Evolutionary conservation across 768 basidiomycete genomes (phyloP), one percentile per base, ranked within the genome.

Genomic region (Gelatoporia subvermispora): DNA sequence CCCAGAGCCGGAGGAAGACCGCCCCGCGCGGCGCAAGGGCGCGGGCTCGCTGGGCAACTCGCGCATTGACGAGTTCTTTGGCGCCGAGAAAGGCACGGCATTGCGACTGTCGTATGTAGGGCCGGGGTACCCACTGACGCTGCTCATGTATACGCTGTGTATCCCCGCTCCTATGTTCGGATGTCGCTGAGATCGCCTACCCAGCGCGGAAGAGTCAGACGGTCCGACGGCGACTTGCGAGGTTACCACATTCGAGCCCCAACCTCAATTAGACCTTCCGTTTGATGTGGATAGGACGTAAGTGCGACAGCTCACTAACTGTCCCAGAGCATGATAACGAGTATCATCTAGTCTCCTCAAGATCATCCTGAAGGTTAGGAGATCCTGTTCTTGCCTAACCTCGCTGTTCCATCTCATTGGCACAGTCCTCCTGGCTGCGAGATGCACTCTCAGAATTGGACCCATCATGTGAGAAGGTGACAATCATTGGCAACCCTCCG

Each of bases 391-490:
- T 36, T 31, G 22, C 7, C 34, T 8, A 11, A 9, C 25, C 20
- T 13, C n/a, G 39, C 13, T 8, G 3, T 40, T 3, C 13, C 20
- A 17, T 8, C 17, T 18, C 10, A 11, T 22, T 20, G 0, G 20
- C 22, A 22, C 56, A 77, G 80, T 95, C 94, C 2, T 93, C 88
- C 4, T 94, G 93, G 90, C 84, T 98, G 28, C 83, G 89, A 37
- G 93, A 96, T 50, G 93, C 94, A 0, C 77, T 97, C 13, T 83
- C 85, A 10, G 95, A 97, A 61, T 74, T 99, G 13, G 93, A 97
- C 56, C 79, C 91, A 16, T 88, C 91, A 0, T 91, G 85, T 62
- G 84, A 90, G 37, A 88, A 83, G 51, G 74, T 98, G 17, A 89
- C 87, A 0, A 82, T 98, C 64, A 80, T 88, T 21, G 82, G 87